Conservation (phyloP, 331 rosid genomes). For the Pyrus hybrid region DNA sequence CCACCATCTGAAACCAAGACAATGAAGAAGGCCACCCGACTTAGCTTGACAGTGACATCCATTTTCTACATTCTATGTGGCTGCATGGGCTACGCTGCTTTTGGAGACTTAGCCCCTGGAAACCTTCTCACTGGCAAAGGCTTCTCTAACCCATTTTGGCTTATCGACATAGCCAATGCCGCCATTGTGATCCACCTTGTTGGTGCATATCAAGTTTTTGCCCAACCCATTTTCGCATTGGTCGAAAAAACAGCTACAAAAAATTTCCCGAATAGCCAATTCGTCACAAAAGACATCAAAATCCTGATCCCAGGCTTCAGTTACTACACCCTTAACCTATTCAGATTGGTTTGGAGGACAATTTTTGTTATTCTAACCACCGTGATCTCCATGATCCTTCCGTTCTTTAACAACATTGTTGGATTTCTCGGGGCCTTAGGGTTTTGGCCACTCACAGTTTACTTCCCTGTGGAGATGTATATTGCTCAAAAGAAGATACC, state of each 20-base stretch:
- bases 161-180: conserved; percentile 61
- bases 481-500: conserved; percentile 52
- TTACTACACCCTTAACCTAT: conserved; percentile 42
- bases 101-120: conserved; percentile 62
- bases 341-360: conserved; percentile 57
- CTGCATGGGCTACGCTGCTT: conserved; percentile 61
- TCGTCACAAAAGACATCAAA: conserved; percentile 17
- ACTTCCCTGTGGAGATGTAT: conserved; percentile 70
- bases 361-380: conserved; percentile 37
- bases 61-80: conserved; percentile 74
- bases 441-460: conserved; percentile 68
- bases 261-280: conserved; percentile 1
- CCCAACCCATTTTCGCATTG: conserved; percentile 41
- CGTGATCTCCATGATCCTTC: conserved; percentile 54
- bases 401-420: conserved; percentile 61
- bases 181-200: no score
- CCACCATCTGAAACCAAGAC: conserved; percentile 63
- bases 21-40: conserved; percentile 50
- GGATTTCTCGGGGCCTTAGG: conserved; percentile 74
- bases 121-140: conserved; percentile 63
- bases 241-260: conserved; percentile 14
- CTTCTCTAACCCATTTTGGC: conserved; percentile 38
- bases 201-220: no score
- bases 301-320: conserved; percentile 10
- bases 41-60: conserved; percentile 45